phyloP scores from a whole-genome alignment of 169 alveolate species.

The Besnoitia besnoiti region DNA sequence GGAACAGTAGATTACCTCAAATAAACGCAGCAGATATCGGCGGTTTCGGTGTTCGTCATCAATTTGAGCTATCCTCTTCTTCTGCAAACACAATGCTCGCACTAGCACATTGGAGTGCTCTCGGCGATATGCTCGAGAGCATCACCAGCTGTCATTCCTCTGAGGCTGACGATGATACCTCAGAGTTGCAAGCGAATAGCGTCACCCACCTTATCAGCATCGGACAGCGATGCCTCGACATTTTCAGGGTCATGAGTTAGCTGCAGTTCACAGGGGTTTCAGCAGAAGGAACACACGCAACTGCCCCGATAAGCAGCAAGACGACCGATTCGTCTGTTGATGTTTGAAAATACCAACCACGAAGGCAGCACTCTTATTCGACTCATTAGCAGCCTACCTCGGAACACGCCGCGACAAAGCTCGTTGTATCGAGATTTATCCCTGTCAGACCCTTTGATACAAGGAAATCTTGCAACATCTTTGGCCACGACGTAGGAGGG shows the following conservation, averaged over 20 bases:
- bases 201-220: not conserved
- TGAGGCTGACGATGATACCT: no score
- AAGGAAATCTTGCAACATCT: not conserved
- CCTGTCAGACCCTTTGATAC: not conserved
- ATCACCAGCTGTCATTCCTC: no score
- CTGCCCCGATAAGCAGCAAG: not conserved
- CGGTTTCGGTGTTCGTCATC: not conserved
- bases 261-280: not conserved
- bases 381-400: not conserved
- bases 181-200: not conserved
- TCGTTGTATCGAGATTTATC: not conserved
- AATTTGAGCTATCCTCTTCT: not conserved
- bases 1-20: not conserved
- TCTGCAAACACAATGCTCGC: not conserved
- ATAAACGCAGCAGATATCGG: not conserved
- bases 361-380: no score
- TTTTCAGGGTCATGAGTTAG: not conserved
- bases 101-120: not conserved
- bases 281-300: not conserved
- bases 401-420: conserved; percentile 16
- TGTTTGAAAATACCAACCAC: not conserved
- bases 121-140: no score
- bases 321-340: not conserved
- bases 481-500: no score
- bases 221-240: not conserved